These are phyloP conservation scores for Xylariaceae sp. DNA, from an alignment of 2,329 filamentous ascomycete species.

Conservation along the genomic window DNA sequence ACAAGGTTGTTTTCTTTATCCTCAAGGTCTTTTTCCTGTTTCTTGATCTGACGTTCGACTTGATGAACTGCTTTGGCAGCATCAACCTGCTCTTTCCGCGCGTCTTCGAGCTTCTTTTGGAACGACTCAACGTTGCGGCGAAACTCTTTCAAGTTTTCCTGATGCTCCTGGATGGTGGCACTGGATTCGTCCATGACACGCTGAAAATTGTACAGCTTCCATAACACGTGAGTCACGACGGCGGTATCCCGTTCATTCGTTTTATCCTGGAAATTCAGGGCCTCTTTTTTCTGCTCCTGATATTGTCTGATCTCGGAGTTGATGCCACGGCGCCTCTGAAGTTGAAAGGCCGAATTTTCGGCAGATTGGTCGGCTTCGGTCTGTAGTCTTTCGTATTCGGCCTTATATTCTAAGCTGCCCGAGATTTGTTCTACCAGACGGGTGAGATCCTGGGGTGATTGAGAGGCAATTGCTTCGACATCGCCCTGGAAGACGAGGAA, in stretches of 20 bases:
- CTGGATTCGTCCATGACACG: slow-evolving; percentile 88
- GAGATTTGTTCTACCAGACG: slow-evolving; percentile 96
- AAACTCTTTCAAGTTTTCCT: slow-evolving; percentile 91
- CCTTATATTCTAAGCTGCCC: slow-evolving; percentile 89
- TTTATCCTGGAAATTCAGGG: slow-evolving; percentile 88
- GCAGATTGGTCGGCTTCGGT: slow-evolving; percentile 78
- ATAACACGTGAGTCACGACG: slow-evolving; percentile 87
- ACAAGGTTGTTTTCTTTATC: slow-evolving; percentile 80
- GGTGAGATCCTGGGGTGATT: slow-evolving; percentile 90
- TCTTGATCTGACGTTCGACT: slow-evolving; percentile 79
- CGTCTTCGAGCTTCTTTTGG: slow-evolving; percentile 72
- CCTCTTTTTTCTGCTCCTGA: slow-evolving; percentile 92
- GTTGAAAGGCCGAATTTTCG: slow-evolving; percentile 83
- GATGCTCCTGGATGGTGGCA: slow-evolving; percentile 84
- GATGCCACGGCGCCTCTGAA: slow-evolving; percentile 85
- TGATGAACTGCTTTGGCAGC: slow-evolving; percentile 72
- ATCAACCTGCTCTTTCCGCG: slow-evolving; percentile 76
- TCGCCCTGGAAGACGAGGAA: slow-evolving; percentile 98
- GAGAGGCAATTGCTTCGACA: slow-evolving; percentile 92
- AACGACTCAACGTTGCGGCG: slow-evolving; percentile 83
- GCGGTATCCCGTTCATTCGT: slow-evolving; percentile 86
- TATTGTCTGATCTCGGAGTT: slow-evolving; percentile 98
- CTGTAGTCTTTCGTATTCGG: slow-evolving; percentile 89
- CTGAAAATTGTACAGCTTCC: slow-evolving; percentile 96
- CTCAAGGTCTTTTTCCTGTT: slow-evolving; percentile 82